phyloP scores from a whole-genome alignment of 257 asterid genomes.

The Nicotiana sylvestris region DNA sequence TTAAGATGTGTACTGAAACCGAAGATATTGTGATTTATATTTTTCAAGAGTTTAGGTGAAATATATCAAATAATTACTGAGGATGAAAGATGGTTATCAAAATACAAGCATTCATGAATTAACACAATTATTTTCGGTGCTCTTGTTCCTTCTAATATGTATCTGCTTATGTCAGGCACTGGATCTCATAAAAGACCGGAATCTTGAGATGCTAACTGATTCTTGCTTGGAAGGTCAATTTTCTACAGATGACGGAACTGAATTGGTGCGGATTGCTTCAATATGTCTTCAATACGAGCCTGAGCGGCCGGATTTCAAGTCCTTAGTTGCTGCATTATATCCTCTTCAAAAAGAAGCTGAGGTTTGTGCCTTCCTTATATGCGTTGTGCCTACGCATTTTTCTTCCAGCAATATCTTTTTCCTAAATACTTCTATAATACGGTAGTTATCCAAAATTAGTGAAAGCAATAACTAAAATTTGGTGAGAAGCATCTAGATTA shows the following conservation, averaged over 20 bases:
- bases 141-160: too few relatives aligned
- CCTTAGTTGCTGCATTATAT: slow-evolving; percentile 52
- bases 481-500: background rate
- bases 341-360: slow-evolving; percentile 83
- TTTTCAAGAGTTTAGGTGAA: too few relatives aligned
- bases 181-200: slow-evolving; percentile 45
- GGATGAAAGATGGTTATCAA: too few relatives aligned
- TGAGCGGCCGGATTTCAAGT: slow-evolving; percentile 77
- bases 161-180: slow-evolving; percentile 1
- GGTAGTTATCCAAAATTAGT: background rate
- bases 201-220: slow-evolving; percentile 47
- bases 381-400: background rate
- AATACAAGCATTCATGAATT: too few relatives aligned
- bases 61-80: too few relatives aligned
- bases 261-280: slow-evolving; percentile 84
- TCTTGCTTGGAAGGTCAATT: slow-evolving; percentile 89
- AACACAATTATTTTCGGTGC: too few relatives aligned
- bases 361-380: slow-evolving; percentile 30
- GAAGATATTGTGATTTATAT: background rate
- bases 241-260: slow-evolving; percentile 75
- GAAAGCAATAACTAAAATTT: background rate
- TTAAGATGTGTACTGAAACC: background rate
- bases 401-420: background rate
- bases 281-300: slow-evolving; percentile 94
- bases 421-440: background rate